These are phyloP conservation scores for Lentithecium fluviatile DNA, from an alignment of 495 filamentous ascomycete genomes.

Conservation along the genomic window DNA sequence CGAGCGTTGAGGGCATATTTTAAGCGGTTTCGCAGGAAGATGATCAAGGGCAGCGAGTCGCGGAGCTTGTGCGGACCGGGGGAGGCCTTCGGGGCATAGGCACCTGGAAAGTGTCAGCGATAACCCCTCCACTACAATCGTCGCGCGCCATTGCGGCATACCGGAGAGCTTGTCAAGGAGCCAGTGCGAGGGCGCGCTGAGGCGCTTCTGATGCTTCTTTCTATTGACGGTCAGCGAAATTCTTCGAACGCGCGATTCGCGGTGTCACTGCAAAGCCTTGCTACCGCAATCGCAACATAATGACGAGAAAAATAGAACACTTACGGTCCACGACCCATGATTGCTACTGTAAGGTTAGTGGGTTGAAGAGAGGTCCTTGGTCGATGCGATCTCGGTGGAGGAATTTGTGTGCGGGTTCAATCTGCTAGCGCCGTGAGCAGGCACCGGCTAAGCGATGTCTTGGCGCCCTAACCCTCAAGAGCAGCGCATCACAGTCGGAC, in stretches of 20 bases:
- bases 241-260: background rate
- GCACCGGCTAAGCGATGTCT: no score
- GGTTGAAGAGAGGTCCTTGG: constrained; percentile 18
- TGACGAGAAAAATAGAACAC: no score
- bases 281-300: no score
- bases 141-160: background rate
- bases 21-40: constrained; percentile 97
- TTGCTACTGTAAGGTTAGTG: constrained; percentile 35
- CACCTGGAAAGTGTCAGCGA: constrained; percentile 35
- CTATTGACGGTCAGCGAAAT: constrained; percentile 48
- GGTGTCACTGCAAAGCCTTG: no score
- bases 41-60: constrained; percentile 97
- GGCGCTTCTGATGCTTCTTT: constrained; percentile 99
- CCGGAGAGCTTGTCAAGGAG: constrained; percentile 98
- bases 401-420: background rate
- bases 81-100: constrained; percentile 93
- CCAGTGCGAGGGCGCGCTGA: constrained; percentile 98
- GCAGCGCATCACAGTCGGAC: no score
- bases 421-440: no score
- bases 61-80: constrained; percentile 98
- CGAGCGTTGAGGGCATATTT: constrained; percentile 99
- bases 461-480: no score
- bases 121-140: background rate
- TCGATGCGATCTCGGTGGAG: constrained; percentile 4
- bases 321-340: constrained; percentile 69